phyloP scores from a whole-genome alignment of 768 basidiomycete genomes.

The Austroboletus eburneus region DNA sequence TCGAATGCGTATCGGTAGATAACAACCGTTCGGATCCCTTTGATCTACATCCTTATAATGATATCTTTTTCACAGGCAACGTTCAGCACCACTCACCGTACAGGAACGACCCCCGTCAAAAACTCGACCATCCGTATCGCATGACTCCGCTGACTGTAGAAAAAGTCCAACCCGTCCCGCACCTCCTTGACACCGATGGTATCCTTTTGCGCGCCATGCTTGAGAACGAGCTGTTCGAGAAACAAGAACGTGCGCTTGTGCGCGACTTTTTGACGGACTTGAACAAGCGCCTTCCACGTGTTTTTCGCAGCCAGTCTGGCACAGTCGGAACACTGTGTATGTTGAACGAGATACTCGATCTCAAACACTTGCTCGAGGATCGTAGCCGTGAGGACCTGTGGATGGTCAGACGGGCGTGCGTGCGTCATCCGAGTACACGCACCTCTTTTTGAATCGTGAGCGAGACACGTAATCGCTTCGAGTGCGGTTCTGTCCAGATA shows the following conservation, averaged over 20 bases:
- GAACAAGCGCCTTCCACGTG: conserved; percentile 96
- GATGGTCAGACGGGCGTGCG: not conserved
- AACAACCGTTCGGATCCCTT: conserved; percentile 94
- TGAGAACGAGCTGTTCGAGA: conserved; percentile 95
- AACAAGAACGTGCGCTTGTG: conserved; percentile 98
- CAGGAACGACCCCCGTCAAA: conserved; percentile 79
- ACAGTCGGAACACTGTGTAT: conserved; percentile 95
- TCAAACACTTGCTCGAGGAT: conserved; percentile 98
- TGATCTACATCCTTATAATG: conserved; percentile 43
- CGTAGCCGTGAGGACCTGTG: conserved; percentile 84
- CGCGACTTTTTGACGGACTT: conserved; percentile 97
- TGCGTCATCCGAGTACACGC: conserved; percentile 12
- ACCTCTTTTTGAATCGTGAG: conserved; percentile 99
- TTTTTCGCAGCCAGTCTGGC: conserved; percentile 95
- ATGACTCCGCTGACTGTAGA: conserved; percentile 86
- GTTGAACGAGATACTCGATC: conserved; percentile 91
- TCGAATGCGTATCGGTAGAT: conserved; percentile 87
- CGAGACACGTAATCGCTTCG: conserved; percentile 86
- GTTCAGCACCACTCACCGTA: conserved; percentile 60
- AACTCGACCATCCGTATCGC: conserved; percentile 98
- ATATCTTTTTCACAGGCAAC: too few relatives aligned
- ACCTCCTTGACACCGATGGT: conserved; percentile 92
- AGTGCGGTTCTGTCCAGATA: conserved; percentile 99
- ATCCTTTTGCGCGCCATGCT: conserved; percentile 95
- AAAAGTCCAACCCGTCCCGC: conserved; percentile 94